These are phyloP conservation scores for Priceomyces carsonii DNA, from an alignment of 805 yeast genomes.

Conservation along the genomic window DNA sequence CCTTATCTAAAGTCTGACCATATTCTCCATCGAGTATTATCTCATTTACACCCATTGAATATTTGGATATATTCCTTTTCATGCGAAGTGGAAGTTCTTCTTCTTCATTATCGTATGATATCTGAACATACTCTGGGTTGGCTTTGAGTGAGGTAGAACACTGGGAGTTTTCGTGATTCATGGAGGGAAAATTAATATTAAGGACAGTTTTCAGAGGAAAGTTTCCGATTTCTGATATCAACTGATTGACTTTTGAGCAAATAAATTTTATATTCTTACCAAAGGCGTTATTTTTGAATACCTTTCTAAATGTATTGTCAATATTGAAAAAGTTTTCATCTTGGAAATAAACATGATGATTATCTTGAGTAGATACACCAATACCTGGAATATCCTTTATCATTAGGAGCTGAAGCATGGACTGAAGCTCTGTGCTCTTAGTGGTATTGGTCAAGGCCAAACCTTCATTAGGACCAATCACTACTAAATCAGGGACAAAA, in stretches of 20 bases:
- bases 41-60: constrained; percentile 2
- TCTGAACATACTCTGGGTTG: constrained; percentile 5
- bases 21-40: constrained; percentile 7
- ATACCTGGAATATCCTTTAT: constrained; percentile 19
- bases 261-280: constrained; percentile 23
- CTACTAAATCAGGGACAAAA: constrained; percentile 31
- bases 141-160: constrained; percentile 17
- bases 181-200: constrained; percentile 30
- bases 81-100: background rate
- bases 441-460: constrained; percentile 10
- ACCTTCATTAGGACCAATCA: constrained; percentile 38
- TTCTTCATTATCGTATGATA: constrained; percentile 2
- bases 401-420: constrained; percentile 19
- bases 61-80: constrained; percentile 7
- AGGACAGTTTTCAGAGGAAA: constrained; percentile 13
- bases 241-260: constrained; percentile 20
- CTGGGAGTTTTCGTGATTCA: constrained; percentile 21
- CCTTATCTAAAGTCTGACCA: background rate
- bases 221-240: constrained; percentile 13
- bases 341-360: constrained; percentile 31
- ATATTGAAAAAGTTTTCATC: constrained; percentile 29
- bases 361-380: constrained; percentile 26
- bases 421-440: constrained; percentile 10
- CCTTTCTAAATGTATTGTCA: constrained; percentile 4
- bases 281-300: constrained; percentile 21